Evolutionary conservation across 2,329 filamentous ascomycete genomes (phyloP).

Genomic region (Aspergillus novoparasiticus): DNA sequence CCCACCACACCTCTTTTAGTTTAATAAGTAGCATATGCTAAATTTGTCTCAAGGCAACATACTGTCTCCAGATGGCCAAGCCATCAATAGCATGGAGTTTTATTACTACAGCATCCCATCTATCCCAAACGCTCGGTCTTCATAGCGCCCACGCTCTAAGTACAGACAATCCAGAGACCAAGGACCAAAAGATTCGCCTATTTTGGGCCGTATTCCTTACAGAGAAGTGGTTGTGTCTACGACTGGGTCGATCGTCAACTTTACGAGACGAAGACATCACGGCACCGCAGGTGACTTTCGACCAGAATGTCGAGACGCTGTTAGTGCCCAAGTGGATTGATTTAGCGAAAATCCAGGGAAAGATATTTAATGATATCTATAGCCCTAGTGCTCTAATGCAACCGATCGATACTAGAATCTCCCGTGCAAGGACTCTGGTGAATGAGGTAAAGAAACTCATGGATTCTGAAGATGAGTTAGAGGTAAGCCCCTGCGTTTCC

Average conservation of each 20-base stretch:
- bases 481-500: background rate
- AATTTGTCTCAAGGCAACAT: constrained; percentile 2
- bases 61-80: constrained; percentile 13
- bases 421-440: constrained; percentile 12
- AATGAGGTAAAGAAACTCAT: constrained; percentile 10
- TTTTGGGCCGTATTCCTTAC: constrained; percentile 4
- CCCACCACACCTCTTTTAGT: background rate
- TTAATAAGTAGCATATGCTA: background rate
- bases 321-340: constrained; percentile 9
- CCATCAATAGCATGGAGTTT: constrained; percentile 14
- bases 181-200: constrained; percentile 3
- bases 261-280: constrained; percentile 10
- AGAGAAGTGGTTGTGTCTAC: constrained; percentile 2
- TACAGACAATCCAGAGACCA: background rate
- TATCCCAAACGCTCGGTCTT: constrained; percentile 12
- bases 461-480: background rate
- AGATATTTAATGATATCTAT: constrained; percentile 18
- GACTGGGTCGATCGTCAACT: constrained; percentile 5
- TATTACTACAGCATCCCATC: constrained; percentile 15
- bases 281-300: background rate
- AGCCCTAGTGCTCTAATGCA: constrained; percentile 17
- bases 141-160: constrained; percentile 7
- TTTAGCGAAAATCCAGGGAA: constrained; percentile 16
- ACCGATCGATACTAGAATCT: constrained; percentile 9
- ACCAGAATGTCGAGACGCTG: background rate